phyloP scores from a whole-genome alignment of 495 filamentous ascomycete species.

The Copromyces sp. region DNA sequence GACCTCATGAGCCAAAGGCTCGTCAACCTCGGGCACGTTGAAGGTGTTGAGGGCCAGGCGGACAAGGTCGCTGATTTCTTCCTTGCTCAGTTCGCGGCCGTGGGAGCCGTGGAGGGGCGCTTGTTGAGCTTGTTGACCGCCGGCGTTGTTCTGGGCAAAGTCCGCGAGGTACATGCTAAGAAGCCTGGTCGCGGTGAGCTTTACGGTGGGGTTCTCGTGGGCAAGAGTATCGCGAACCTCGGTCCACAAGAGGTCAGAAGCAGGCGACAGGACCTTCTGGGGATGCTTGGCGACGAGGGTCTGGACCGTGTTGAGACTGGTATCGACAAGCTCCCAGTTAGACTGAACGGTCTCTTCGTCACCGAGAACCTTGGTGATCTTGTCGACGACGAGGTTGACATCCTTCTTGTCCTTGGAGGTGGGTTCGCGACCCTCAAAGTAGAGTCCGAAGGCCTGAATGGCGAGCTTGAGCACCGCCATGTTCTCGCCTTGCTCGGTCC shows the following conservation, averaged over 20 bases:
- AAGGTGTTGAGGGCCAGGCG: slow-evolving; percentile 55
- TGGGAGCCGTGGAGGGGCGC: slow-evolving; percentile 59
- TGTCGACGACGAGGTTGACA: slow-evolving; percentile 30
- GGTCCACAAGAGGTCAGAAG: slow-evolving; percentile 53
- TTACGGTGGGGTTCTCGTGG: slow-evolving; percentile 65
- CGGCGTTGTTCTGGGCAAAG: slow-evolving; percentile 54
- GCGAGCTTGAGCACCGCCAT: slow-evolving; percentile 57
- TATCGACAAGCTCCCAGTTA: slow-evolving; percentile 74
- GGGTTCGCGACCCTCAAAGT: slow-evolving; percentile 58
- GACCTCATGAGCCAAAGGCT: slow-evolving; percentile 59
- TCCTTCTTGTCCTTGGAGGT: slow-evolving; percentile 51
- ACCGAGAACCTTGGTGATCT: slow-evolving; percentile 39
- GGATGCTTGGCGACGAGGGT: slow-evolving; percentile 61
- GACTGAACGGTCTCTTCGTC: slow-evolving; percentile 35
- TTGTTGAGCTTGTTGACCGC: slow-evolving; percentile 32
- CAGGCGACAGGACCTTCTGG: slow-evolving; percentile 44
- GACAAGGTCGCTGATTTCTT: slow-evolving; percentile 57
- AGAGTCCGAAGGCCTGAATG: slow-evolving; percentile 71
- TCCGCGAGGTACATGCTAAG: slow-evolving; percentile 68
- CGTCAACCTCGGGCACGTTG: slow-evolving; percentile 48
- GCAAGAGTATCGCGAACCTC: slow-evolving; percentile 54
- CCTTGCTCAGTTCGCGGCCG: slow-evolving; percentile 56
- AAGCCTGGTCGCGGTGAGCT: slow-evolving; percentile 65
- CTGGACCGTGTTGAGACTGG: slow-evolving; percentile 54
- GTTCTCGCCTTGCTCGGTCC: slow-evolving; percentile 65